Evolutionary conservation across 2,329 filamentous ascomycete genomes (phyloP), one percentile per base, ranked within the genome.

Genomic region (Fusarium sp.): DNA sequence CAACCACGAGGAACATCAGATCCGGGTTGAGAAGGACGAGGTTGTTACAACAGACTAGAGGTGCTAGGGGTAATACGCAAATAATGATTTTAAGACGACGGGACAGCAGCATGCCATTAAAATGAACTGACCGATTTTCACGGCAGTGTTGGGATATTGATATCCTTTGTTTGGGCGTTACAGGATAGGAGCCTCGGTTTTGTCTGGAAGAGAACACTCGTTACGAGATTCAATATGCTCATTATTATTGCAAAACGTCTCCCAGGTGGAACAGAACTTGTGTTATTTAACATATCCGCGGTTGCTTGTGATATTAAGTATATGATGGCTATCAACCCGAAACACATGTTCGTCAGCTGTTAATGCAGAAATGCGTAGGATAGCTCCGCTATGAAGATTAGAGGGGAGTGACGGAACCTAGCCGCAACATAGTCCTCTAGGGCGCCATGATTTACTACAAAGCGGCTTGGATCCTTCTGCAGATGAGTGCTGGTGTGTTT

Each of bases 21-120:
- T 83, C 65, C 74, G 60, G 18, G 89, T 98, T 69, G 94, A 97
- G 81, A 90, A 95, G 76, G 94, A 97, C 77, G 84, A 92, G 77
- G 82, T 91, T 30, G 87, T 96, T 53, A 85, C 88, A 15, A 84
- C 61, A 52, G 69, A 61, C 42, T 76, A 61, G 49, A 32, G 6
- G 35, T 45, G 48, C 40, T 38, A 23, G 26, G 38, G 33, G 42
- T 53, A 52, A 44, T 20, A 53, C 45, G 44, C 48, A 27, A 46
- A 57, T 50, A 66, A 61, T 32, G 46, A 65, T 30, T 50, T 45
- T 37, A 60, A 59, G 49, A 61, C 54, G 44, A 60, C 42, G 48
- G 48, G 67, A 68, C 32, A 53, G 60, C 50, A 48, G 46, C 52
- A 68, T 67, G 52, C 45, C 46, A 68, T 64, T 60, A 63, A 59